Conservation (phyloP, 805 yeast genomes). For the Yarrowia sp. region DNA sequence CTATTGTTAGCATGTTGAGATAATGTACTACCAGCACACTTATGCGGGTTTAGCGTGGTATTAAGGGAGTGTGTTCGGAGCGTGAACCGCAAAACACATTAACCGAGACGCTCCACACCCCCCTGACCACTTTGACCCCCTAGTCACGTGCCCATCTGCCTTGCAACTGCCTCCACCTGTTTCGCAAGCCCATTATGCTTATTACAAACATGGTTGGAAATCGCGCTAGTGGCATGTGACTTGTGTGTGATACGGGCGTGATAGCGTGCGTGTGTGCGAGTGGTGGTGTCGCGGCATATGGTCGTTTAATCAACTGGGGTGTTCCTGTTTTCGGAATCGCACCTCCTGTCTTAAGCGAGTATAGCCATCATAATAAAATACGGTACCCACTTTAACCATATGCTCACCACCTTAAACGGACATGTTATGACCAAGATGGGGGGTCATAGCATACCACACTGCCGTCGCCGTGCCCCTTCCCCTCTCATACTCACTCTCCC, state of each 20-base stretch:
- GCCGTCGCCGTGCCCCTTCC: not conserved
- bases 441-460: not conserved
- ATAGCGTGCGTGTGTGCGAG: no score
- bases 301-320: no score
- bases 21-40: constrained; percentile 9
- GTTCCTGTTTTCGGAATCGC: no score
- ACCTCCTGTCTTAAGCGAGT: no score
- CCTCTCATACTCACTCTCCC: constrained; percentile 50
- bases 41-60: constrained; percentile 13
- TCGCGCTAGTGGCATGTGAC: constrained; percentile 20
- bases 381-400: no score
- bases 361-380: no score
- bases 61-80: not conserved
- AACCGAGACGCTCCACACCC: no score
- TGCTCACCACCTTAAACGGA: no score
- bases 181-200: constrained; percentile 19
- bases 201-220: constrained; percentile 13
- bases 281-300: no score
- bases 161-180: not conserved
- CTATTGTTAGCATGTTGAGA: constrained; percentile 28
- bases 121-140: no score
- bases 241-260: not conserved
- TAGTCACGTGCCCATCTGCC: no score
- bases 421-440: not conserved
- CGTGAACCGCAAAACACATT: no score